Evolutionary conservation across 768 basidiomycete genomes (phyloP), one percentile per base, ranked within the genome.

Genomic region (Rhodosporidiobolus odoratus): DNA sequence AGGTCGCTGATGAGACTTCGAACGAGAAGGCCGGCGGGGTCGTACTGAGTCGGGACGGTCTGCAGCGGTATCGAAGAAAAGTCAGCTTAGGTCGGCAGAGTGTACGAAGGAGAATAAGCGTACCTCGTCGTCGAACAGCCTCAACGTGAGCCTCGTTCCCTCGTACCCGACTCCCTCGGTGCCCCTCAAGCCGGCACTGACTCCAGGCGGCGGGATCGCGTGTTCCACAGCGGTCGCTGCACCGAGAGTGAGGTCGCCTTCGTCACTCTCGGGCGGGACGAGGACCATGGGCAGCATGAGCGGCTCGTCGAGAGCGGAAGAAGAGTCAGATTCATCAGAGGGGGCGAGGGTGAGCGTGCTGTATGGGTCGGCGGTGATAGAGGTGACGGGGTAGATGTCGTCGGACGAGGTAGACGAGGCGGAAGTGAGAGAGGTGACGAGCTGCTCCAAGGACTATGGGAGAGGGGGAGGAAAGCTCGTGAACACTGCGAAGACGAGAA

Each of bases 211-310:
- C 38, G 53, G 69, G 34, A 58, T 61, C 37, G 63, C 62, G 9
- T 38, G 35, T 62, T 62, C 59, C 21, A 60, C 45, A 25, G 27
- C 62, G 1, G 35, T 21, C 3, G 17, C 48, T 0, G 62, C 60
- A 8, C 47, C 40, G 40, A 72, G 58, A 2, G 66, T 67, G 4
- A 69, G 84, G 48, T 91, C 91, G 15, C 90, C 82, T 74, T 92
- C 91, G 37, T 91, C 88, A 32, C 88, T 85, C 79, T 94, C 92
- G 2, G 92, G 92, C 4, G 92, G 91, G 0, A 94, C 90, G 25
- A 94, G 83, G 48, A 93, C 86, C 41, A 86, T 83, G 9, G 91
- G 91, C 16, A 94, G 82, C 38, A 86, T 84, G 73, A 89, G 91
- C 3, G 85, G 84, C 13, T 81, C 78, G 17, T 41, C 6, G 77